Conservation (phyloP, 805 yeast species). For the Starmerella lactis-condensi region DNA sequence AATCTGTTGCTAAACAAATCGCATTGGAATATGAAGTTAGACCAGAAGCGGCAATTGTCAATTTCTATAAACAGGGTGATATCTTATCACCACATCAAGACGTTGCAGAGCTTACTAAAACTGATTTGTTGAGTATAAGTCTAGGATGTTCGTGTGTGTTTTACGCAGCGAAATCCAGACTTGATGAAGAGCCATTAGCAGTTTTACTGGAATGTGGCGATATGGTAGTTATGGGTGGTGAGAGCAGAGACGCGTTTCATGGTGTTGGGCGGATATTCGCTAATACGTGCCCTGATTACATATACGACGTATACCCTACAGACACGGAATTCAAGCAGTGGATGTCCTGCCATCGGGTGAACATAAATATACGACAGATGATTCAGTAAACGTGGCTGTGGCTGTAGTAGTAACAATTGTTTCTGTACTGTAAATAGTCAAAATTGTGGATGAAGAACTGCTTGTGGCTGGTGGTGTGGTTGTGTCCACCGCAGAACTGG, state of each 20-base stretch:
- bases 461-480: background rate
- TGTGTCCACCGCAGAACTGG: conserved; percentile 1
- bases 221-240: conserved; percentile 26
- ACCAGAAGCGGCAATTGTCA: conserved; percentile 28
- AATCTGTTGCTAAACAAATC: conserved; percentile 15
- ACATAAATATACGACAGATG: conserved; percentile 28
- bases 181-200: conserved; percentile 20
- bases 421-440: background rate
- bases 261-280: conserved; percentile 27
- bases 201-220: conserved; percentile 26
- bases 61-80: conserved; percentile 28
- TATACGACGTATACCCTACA: conserved; percentile 2
- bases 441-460: background rate
- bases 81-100: conserved; percentile 29
- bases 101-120: conserved; percentile 24
- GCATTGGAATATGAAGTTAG: conserved; percentile 16
- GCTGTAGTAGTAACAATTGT: background rate
- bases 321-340: conserved; percentile 18
- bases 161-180: conserved; percentile 18
- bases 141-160: conserved; percentile 27
- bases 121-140: conserved; percentile 25
- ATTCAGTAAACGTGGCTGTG: background rate
- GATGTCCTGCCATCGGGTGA: conserved; percentile 24
- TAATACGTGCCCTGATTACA: conserved; percentile 21
- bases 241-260: conserved; percentile 26